Conservation (phyloP, 1,139 yeast species). For the Yamadazyma taylorii region DNA sequence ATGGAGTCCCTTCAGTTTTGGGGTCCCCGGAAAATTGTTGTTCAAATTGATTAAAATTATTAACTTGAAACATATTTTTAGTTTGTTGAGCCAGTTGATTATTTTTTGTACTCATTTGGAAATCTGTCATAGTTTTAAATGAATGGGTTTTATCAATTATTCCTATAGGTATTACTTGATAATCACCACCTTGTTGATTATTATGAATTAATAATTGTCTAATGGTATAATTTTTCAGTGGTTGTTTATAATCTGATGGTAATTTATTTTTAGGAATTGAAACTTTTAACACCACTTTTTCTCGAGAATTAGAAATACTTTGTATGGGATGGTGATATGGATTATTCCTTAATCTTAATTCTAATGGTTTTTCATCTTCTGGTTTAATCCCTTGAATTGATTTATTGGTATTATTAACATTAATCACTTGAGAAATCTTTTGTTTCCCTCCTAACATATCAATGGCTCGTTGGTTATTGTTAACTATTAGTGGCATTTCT, state of each 20-base stretch:
- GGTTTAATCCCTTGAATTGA: conserved; percentile 8
- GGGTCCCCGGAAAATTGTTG: conserved; percentile 41
- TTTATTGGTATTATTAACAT: conserved; percentile 23
- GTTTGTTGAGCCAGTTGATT: conserved; percentile 48
- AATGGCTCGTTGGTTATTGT: conserved; percentile 62
- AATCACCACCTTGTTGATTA: conserved; percentile 22
- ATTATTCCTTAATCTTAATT: conserved; percentile 65
- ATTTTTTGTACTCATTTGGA: conserved; percentile 67
- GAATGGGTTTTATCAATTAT: conserved; percentile 70
- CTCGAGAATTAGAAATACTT: conserved; percentile 51
- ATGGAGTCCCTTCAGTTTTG: conserved; percentile 14
- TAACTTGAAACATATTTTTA: conserved; percentile 25
- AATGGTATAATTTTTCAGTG: conserved; percentile 43
- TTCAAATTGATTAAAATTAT: conserved; percentile 39
- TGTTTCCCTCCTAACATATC: conserved; percentile 75
- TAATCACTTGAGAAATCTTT: conserved; percentile 41
- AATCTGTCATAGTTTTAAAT: conserved; percentile 86
- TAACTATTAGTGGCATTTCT: conserved; percentile 78
- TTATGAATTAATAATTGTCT: conserved; percentile 46
- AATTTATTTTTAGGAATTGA: conserved; percentile 58
- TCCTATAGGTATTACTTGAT: conserved; percentile 60
- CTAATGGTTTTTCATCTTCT: conserved; percentile 33
- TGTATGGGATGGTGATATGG: conserved; percentile 81
- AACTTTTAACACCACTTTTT: conserved; percentile 68
- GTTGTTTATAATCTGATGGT: conserved; percentile 36